Evolutionary conservation across 1,139 yeast genomes (phyloP).

Genomic region (Blastobotrys persicus): DNA sequence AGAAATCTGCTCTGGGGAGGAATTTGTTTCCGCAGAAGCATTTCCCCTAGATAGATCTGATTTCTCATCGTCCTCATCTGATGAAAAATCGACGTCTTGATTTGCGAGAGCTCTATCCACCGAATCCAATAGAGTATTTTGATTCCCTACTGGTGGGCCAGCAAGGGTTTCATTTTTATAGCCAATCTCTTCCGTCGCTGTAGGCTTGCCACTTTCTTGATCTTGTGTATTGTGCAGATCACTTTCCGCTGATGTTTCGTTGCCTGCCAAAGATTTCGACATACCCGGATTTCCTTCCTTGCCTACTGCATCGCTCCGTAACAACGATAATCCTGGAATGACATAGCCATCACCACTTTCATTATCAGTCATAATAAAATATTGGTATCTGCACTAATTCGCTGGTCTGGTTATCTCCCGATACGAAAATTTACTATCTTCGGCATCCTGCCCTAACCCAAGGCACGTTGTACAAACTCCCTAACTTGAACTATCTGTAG

Average conservation of each 20-base stretch:
- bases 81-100: constrained; percentile 27
- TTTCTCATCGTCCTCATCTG: constrained; percentile 27
- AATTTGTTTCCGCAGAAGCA: constrained; percentile 11
- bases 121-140: constrained; percentile 15
- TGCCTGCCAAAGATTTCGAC: not conserved
- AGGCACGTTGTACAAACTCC: no score
- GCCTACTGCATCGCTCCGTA: not conserved
- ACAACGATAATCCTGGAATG: not conserved
- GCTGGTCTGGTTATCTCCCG: not conserved
- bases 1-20: constrained; percentile 15
- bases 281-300: not conserved
- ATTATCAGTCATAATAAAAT: not conserved
- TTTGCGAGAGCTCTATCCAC: constrained; percentile 27
- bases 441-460: not conserved
- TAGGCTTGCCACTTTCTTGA: not conserved
- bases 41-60: constrained; percentile 11
- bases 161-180: not conserved
- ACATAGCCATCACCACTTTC: not conserved
- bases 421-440: not conserved
- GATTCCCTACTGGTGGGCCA: not conserved
- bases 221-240: no score
- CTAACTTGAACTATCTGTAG: no score
- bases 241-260: no score
- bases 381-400: no score
- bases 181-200: not conserved